Conservation (phyloP, 2,329 filamentous ascomycete species). For the Clarireedia homoeocarpa region DNA sequence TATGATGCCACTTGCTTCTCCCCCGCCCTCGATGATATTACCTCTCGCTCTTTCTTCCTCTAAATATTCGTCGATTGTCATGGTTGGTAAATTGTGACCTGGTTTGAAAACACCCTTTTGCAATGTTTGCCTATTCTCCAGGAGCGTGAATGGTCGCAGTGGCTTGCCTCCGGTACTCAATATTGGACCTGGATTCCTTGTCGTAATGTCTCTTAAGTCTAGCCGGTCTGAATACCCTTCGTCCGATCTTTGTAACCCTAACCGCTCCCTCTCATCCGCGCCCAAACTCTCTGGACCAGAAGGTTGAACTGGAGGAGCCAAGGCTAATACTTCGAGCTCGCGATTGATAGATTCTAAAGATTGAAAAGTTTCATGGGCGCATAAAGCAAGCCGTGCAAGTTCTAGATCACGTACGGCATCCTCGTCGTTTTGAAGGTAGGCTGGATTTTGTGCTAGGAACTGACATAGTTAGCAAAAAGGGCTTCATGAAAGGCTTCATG, state of each 20-base stretch:
- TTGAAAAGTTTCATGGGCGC: constrained; percentile 74
- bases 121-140: constrained; percentile 68
- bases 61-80: constrained; percentile 96
- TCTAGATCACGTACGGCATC: constrained; percentile 74
- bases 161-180: constrained; percentile 75
- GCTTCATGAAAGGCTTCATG: background rate
- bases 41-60: constrained; percentile 81
- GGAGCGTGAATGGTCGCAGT: constrained; percentile 81
- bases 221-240: constrained; percentile 65
- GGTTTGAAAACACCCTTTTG: constrained; percentile 77
- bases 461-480: constrained; percentile 31
- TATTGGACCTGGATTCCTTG: constrained; percentile 56
- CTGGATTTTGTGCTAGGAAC: constrained; percentile 52
- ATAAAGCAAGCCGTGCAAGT: constrained; percentile 65
- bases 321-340: constrained; percentile 74
- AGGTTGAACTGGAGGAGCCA: constrained; percentile 52
- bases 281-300: constrained; percentile 36
- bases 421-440: constrained; percentile 66
- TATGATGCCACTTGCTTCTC: constrained; percentile 60
- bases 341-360: constrained; percentile 79
- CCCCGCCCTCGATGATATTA: constrained; percentile 85
- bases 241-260: constrained; percentile 27
- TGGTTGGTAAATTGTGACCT: constrained; percentile 90
- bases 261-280: constrained; percentile 39
- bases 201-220: constrained; percentile 51